Evolutionary conservation across 345 rosid species (phyloP), one percentile per base, ranked within the genome.

Genomic region (Eutrema heterophyllum): DNA sequence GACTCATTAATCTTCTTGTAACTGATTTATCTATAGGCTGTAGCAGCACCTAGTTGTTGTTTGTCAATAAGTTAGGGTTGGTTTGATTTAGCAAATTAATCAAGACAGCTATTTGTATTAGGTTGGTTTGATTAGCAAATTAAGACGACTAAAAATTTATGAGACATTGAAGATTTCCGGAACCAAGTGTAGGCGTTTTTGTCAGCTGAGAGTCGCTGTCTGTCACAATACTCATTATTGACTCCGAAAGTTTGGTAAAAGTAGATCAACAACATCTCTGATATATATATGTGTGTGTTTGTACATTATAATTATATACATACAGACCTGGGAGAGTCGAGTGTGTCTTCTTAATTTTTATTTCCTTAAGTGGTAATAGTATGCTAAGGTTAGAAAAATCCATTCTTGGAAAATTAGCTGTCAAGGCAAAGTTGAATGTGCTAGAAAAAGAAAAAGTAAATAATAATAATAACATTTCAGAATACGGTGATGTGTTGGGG

Each of bases 91-190:
- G 18, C 9, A 57, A 39, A 38, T 33, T 26, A 45, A 21, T 45
- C 16, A 9, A 32, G 46, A 57, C 38, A 4, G 35, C 35, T 9
- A 30, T 9, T 21, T 38, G 12, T 38, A 1, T 58, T 70, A 70
- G 33, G 33, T 39, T 38, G 52, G 43, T 60, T 50, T 51, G 53
- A 16, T 71, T 62, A 71, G 36, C 67, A 15, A 14, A 58, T 35
- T 48, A 13, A 18, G 63, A 43, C 53, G 33, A 68, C 72, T 35
- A 21, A 21, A 4, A 18, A 11, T 41, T 41, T 11, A 49, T 35
- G 15, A 14, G 18, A 44, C 51, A 81, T 83, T 54, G 27, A 72
- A 56, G 84, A 83, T 67, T 86, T 88, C 16, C 78, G 75, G 7
- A 67, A 56, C 40, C 78, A 70, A 38, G 85, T 21, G 27, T 21